Percentiles rank a stretch among this genome's conserved stretches.
phyloP scores from a whole-genome alignment of 345 rosid genomes.

The Hypericum perforatum region DNA sequence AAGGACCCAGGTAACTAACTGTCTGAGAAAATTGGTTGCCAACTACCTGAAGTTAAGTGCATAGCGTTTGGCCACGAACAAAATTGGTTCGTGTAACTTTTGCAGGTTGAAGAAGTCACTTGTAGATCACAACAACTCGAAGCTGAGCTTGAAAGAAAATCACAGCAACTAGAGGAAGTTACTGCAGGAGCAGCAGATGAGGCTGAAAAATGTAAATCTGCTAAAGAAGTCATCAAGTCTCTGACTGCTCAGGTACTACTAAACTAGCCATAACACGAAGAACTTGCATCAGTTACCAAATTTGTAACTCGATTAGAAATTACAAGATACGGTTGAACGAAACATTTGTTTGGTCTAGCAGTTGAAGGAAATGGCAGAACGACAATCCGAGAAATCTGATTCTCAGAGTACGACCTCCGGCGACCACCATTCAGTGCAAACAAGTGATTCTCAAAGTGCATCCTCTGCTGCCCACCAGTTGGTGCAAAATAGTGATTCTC shows the following conservation, averaged over 20 bases:
- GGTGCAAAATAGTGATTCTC: constrained; percentile 11
- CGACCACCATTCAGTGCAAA: constrained; percentile 13
- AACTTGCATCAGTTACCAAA: background rate
- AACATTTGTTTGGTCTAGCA: constrained; percentile 21
- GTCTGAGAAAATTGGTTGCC: background rate
- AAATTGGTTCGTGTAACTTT: constrained; percentile 3
- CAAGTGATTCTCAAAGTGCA: constrained; percentile 15
- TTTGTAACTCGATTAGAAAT: constrained; percentile 1
- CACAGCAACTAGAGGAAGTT: constrained; percentile 51
- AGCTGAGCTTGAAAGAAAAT: constrained; percentile 61
- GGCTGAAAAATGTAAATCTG: constrained; percentile 76
- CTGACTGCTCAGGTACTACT: constrained; percentile 61
- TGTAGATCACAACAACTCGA: constrained; percentile 48
- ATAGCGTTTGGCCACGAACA: background rate
- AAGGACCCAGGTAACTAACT: constrained; percentile 51
- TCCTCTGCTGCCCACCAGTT: constrained; percentile 13
- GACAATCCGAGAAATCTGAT: constrained; percentile 23
- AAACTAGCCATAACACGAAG: constrained; percentile 1
- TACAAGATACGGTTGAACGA: background rate
- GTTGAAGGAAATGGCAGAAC: constrained; percentile 62
- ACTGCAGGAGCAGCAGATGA: constrained; percentile 70
- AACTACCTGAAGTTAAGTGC: background rate
- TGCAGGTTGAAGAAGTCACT: constrained; percentile 68
- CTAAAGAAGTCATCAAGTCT: constrained; percentile 69
- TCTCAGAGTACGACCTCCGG: constrained; percentile 15